Evolutionary conservation across 1,139 yeast species (phyloP), one percentile per base, ranked within the genome.

Genomic region (Saccharomyces hybrid): DNA sequence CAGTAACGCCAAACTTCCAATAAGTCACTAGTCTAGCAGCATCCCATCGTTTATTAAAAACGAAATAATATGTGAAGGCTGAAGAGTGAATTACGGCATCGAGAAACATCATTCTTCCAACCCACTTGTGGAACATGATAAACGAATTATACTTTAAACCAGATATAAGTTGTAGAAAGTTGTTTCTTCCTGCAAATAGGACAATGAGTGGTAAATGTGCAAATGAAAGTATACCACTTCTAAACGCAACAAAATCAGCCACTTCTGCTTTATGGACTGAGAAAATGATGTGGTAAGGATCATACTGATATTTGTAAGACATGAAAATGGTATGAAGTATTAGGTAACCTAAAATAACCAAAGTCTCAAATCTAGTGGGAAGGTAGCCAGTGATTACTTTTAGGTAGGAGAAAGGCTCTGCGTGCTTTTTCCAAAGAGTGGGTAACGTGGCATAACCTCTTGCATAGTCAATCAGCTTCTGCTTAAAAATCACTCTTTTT

Each of bases 91-190:
- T 64, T 24, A 75, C 47, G 2, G 75, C 71, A 52, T 66, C 64
- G 2, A 66, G n/a, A 2, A 66, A 55, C 65, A 68, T 65, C 2
- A 78, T 65, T 55, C 93, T 77, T 1, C 86, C 81, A 4, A 82
- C 64, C 84, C 88, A 83, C 62, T 83, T 80, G 68, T 86, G 93
- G 64, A 82, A 75, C 28, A 77, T 72, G 54, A 83, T 73, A 64
- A 84, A 83, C 51, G 86, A 78, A 4, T 82, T 74, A 58, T 77
- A 78, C 14, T 79, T 73, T 84, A 88, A 83, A 48, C 88, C 86
- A 4, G 88, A 81, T 42, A 83, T 53, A 75, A 78, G 78, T 64
- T 80, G 80, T 60, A 86, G 69, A 55, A 86, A 71, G 65, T 84
- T 85, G 65, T 85, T 86, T 72, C 88, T 75, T 19, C 85, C 82